Conservation (phyloP, 1,284 basidiomycete species). For the Puccinia horiana region DNA sequence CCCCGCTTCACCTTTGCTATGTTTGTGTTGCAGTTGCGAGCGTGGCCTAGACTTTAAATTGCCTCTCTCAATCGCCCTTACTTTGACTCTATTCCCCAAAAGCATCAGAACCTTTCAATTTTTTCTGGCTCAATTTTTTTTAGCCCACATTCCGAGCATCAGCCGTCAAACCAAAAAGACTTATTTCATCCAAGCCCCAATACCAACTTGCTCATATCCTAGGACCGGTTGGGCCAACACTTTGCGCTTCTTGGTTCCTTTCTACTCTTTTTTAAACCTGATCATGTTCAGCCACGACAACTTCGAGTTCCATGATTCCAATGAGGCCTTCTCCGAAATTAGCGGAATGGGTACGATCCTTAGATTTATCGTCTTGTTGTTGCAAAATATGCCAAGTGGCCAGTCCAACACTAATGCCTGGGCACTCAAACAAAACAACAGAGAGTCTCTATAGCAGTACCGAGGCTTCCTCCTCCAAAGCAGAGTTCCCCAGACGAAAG, state of each 20-base stretch:
- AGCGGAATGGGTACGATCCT: slow-evolving; percentile 31
- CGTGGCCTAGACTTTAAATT: not conserved
- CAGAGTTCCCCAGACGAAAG: slow-evolving; percentile 23
- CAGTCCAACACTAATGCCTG: not conserved
- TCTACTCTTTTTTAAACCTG: too few species aligned
- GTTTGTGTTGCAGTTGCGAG: not conserved
- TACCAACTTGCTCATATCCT: not conserved
- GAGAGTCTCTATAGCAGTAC: slow-evolving; percentile 24
- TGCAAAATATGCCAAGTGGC: not conserved
- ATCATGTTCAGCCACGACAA: slow-evolving; percentile 17
- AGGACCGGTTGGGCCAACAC: not conserved
- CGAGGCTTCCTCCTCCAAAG: slow-evolving; percentile 8
- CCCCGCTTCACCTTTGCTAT: not conserved
- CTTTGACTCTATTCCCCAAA: not conserved
- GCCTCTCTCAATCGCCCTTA: not conserved
- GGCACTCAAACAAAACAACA: not conserved
- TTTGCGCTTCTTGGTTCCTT: not conserved
- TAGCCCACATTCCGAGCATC: not conserved
- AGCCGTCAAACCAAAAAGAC: not conserved
- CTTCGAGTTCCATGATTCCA: slow-evolving; percentile 28
- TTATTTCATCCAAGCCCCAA: not conserved
- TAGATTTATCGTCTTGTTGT: not conserved
- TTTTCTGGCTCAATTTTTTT: not conserved
- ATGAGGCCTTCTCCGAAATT: slow-evolving; percentile 31
- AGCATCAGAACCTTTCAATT: not conserved